Percentiles rank a stretch among this genome's conserved stretches.
Conservation (phyloP, 768 basidiomycete genomes). For the Boletus bicolor region DNA sequence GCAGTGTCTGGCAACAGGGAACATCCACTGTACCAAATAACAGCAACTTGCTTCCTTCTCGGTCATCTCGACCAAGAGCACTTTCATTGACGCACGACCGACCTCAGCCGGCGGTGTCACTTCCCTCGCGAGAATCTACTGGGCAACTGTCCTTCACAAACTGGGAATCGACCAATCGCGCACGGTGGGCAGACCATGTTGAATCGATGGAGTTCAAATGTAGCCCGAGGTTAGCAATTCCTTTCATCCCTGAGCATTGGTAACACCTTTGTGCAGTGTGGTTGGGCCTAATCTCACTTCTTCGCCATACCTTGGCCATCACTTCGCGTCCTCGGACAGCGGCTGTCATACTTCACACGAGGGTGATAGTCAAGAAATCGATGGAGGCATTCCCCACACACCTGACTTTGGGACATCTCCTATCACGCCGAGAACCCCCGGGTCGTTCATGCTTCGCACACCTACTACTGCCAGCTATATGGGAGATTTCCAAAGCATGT, state of each 20-base stretch:
- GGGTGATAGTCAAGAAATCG: constrained; percentile 38
- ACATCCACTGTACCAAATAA: neutral
- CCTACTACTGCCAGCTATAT: constrained; percentile 40
- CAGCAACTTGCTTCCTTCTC: constrained; percentile 5
- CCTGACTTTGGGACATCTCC: constrained; percentile 48
- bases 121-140: constrained; percentile 28
- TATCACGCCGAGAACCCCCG: constrained; percentile 49
- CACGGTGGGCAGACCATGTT: constrained; percentile 19
- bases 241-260: neutral
- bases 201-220: constrained; percentile 13
- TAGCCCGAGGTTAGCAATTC: constrained; percentile 14
- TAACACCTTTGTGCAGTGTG: constrained; percentile 15
- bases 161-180: constrained; percentile 25
- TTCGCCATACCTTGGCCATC: constrained; percentile 13
- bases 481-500: constrained; percentile 32
- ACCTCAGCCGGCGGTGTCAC: constrained; percentile 14
- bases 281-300: constrained; percentile 6
- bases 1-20: constrained; percentile 18
- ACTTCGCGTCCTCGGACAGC: constrained; percentile 19
- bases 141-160: constrained; percentile 26
- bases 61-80: constrained; percentile 27
- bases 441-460: constrained; percentile 47
- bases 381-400: constrained; percentile 36
- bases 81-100: constrained; percentile 28
- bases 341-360: constrained; percentile 10